Percentiles rank a stretch among this genome's conserved stretches.
Evolutionary conservation across 2,329 filamentous ascomycete genomes (phyloP).

Genomic region (Exophiala aquamarina): DNA sequence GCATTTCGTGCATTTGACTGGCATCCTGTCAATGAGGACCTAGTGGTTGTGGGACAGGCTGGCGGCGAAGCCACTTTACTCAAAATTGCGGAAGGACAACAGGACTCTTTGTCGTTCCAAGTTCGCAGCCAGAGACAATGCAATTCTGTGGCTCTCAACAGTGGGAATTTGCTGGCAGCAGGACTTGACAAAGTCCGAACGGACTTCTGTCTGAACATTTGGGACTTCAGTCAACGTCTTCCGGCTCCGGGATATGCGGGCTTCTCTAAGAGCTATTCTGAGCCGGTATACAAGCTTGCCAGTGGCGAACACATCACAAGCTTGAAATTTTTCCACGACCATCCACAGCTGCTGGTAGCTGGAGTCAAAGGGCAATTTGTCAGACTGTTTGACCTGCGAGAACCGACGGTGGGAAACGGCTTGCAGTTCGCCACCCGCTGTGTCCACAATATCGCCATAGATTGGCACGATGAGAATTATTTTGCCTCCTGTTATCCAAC

Average conservation of each 20-base stretch:
- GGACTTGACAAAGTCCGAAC: conserved; percentile 64
- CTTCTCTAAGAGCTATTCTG: conserved; percentile 28
- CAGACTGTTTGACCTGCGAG: conserved; percentile 63
- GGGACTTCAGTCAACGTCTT: conserved; percentile 56
- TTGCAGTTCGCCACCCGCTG: conserved; percentile 56
- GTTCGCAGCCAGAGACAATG: conserved; percentile 64
- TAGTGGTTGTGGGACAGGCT: conserved; percentile 61
- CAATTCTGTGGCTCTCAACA: conserved; percentile 63
- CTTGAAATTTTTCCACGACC: conserved; percentile 62
- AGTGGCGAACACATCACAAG: conserved; percentile 64
- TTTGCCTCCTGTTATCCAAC: conserved; percentile 58
- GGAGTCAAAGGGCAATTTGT: conserved; percentile 62
- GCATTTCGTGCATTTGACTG: conserved; percentile 66
- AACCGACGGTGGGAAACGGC: conserved; percentile 33
- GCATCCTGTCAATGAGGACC: conserved; percentile 58
- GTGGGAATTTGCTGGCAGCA: conserved; percentile 57
- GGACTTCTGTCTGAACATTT: conserved; percentile 65
- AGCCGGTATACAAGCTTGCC: conserved; percentile 59
- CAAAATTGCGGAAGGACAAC: conserved; percentile 53
- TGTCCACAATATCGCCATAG: conserved; percentile 64
- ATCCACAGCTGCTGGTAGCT: conserved; percentile 61
- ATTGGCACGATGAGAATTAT: conserved; percentile 65
- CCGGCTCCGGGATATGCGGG: conserved; percentile 33
- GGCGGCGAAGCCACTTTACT: conserved; percentile 62
- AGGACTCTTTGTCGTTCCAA: conserved; percentile 52